These are phyloP conservation scores for Tetrapisispora fleetii DNA, from an alignment of 805 yeast genomes.

Conservation along the genomic window DNA sequence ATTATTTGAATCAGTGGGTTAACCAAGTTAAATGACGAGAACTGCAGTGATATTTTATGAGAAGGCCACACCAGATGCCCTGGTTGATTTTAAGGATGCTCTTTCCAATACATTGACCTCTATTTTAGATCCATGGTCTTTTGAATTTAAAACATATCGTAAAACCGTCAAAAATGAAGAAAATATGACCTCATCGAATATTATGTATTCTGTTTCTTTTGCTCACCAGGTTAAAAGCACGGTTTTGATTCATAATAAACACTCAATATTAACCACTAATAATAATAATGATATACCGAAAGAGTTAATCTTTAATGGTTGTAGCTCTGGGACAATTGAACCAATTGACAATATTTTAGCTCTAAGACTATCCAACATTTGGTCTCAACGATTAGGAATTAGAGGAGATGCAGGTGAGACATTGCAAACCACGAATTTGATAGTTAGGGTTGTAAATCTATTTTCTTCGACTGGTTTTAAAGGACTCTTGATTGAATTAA, in stretches of 20 bases:
- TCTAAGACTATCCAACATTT: slow-evolving; percentile 23
- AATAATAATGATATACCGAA: slow-evolving; percentile 10
- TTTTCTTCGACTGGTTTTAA: slow-evolving; percentile 28
- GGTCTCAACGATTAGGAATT: slow-evolving; percentile 26
- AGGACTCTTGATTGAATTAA: slow-evolving; percentile 23
- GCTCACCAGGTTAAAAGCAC: slow-evolving; percentile 18
- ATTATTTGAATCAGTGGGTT: too few species aligned
- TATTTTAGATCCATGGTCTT: slow-evolving; percentile 22
- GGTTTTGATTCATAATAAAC: slow-evolving; percentile 19
- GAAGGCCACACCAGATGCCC: slow-evolving; percentile 25
- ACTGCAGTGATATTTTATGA: slow-evolving; percentile 22
- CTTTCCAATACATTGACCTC: slow-evolving; percentile 18
- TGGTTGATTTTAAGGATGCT: slow-evolving; percentile 24
- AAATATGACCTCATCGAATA: slow-evolving; percentile 11
- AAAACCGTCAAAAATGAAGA: slow-evolving; percentile 16
- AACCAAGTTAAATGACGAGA: slow-evolving; percentile 6
- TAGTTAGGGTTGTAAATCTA: slow-evolving; percentile 22
- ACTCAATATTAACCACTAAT: slow-evolving; percentile 18
- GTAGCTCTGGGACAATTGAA: slow-evolving; percentile 18
- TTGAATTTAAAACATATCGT: slow-evolving; percentile 25
- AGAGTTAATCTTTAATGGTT: slow-evolving; percentile 13
- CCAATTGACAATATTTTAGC: slow-evolving; percentile 19
- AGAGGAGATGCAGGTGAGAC: slow-evolving; percentile 29
- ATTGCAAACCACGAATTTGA: slow-evolving; percentile 14
- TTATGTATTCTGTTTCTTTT: slow-evolving; percentile 23